Evolutionary conservation across 495 filamentous ascomycete genomes (phyloP), one percentile per base, ranked within the genome.

Genomic region (Parachaetomium inaequale): DNA sequence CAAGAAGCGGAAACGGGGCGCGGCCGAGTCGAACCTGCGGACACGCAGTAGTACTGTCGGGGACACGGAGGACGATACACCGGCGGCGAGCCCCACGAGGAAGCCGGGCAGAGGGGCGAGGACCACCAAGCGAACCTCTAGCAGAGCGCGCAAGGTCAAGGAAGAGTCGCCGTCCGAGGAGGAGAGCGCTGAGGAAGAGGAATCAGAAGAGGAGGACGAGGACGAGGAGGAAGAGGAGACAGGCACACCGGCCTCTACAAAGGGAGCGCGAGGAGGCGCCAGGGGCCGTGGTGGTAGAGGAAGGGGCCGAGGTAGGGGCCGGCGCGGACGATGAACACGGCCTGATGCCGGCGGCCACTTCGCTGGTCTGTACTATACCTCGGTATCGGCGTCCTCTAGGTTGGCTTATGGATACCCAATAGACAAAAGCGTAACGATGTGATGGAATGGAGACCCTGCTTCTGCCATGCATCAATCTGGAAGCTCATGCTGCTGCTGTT

Each of bases 81-180:
- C 74, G 64, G 67, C 75, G 55, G 70, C 74, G 61, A 71, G 68
- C 59, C 68, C 74, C 55, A 66, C 71, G 23, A 68, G 65, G 58
- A 71, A 72, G 53, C 40, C 75, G 26, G 67, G 73, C 10, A 69
- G 76, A 29, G 73, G 74, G 11, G 67, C 72, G 0, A 68, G 76
- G 36, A 75, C 72, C 42, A 67, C 70, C 40, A 76, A 76, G 58
- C 76, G 78, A 7, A 71, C 73, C 0, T 73, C 74, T 17, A 75
- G 76, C 19, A 75, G 71, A 45, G 76, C 74, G 7, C 69, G 70
- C 53, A 74, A 65, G 59, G 66, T 68, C 17, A 70, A 70, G 47
- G 68, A 72, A 15, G 72, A 69, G 12, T 92, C 89, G 63, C 84
- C 86, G 60, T 88, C 92, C 61, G 88, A 88, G 60, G 76, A 79